Evolutionary conservation across 2,329 filamentous ascomycete species (phyloP), one percentile per base, ranked within the genome.

Genomic region (Fusarium tjaetaba): DNA sequence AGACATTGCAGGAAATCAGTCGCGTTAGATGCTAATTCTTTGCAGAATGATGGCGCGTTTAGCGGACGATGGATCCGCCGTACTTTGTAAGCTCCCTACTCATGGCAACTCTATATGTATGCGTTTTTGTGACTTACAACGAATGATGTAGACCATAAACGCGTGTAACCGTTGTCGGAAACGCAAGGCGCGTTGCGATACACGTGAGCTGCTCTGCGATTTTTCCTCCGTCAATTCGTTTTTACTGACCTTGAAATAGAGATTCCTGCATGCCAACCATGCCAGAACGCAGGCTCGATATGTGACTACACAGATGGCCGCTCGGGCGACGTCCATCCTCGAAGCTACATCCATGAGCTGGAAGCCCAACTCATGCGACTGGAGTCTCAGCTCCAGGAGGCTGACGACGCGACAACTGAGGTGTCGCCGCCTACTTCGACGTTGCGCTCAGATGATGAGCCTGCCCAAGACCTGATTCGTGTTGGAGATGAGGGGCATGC

Each of bases 121-220:
- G 26, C 7, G 11, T 4, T n/a, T 24, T 4, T 10, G n/a, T 26
- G 7, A n/a, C 58, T 61, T 14, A 26, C 58, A 11, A 36, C 11
- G 11, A 11, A 36, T 8, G 11, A 1, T 22, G 4, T 18, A 68
- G 65, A 68, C 65, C 11, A 53, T 68, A 24, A 68, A 68, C 46
- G 65, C 65, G 5, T 68, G 65, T 11, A 68, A 68, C 8, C 65
- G 65, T 18, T 68, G 65, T 42, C 56, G 65, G 16, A 68, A 68
- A 14, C 65, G 65, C 16, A 68, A 68, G 14, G 65, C 65, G 13
- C 65, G 65, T 2, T 68, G 65, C 10, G 65, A 68, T 24, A 68
- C 65, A 10, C 46, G 65, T 68, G 26, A 4, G 22, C 1, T 4
- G 5, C n/a, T 53, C 13, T 7, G 5, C 14, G 15, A 39, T 7